Base-by-base conservation (phyloP, 306 rosid genomes). In the Vicia faba region DNA sequence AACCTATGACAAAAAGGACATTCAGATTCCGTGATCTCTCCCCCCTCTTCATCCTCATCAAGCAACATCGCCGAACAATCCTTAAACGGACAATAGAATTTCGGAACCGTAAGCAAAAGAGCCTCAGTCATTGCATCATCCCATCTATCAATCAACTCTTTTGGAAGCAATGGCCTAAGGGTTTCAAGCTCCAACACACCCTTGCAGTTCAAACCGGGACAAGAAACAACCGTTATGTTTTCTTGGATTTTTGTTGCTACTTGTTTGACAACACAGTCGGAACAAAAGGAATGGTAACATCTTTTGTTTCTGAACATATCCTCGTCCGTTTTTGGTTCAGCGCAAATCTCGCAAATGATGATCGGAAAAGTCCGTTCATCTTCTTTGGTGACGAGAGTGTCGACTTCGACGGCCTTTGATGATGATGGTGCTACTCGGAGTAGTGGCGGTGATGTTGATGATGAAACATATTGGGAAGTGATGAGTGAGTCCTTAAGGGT, bases 1-100 rank as follows among this genome's bases (percentile, higher is more conserved):
- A 85, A 11, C n/a, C 88, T 77, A 26, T 82, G 80, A 49, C 96
- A 89, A 56, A 55, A 12, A 5, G 91, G 91, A 2, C 96, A 89
- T 66, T 72, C 81, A 15, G 83, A 16, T 11, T 76, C 81, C 68
- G 12, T 61, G 11, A 77, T 56, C 0, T 33, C 53, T n/a, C 5
- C 46, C 2, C 7, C 74, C 3, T 64, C 82, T 8, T 76, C 64
- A 0, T 75, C 4, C 0, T 66, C 83, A 15, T 61, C 13, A 26
- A 80, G 41, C 76, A 75, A 33, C 85, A 75, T 68, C 2, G 71
- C 91, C 2, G 91, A 83, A 66, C 91, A 89, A 43, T 85, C 89
- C 82, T 57, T 78, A 23, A 33, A 87, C 0, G 91, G 96, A 26
- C 96, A 89, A 10, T 83, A 76, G 15, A 81, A 62, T 20, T 68